Base-by-base conservation (phyloP, 2,329 filamentous ascomycete species). In the Pestalotiopsis sp. region DNA sequence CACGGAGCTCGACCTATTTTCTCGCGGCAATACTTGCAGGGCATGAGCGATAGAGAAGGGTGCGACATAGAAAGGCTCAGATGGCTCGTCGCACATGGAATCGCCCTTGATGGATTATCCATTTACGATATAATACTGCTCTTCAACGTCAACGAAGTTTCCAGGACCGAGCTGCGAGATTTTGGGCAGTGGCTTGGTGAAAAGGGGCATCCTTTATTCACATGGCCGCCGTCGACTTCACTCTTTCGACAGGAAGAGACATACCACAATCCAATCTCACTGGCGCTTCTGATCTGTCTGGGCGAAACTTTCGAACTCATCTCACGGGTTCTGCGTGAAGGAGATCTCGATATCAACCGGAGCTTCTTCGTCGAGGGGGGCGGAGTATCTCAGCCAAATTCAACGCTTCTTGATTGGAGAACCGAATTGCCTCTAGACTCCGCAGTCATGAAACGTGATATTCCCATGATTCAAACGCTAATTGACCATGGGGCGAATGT, bases 31-130 rank as follows among this genome's bases (percentile, higher is more conserved):
- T 9, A 17, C 20, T n/a, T 52, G n/a, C 9, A 27, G 7, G 1
- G 31, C 9, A 4, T 11, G 20, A 59, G 20, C 4, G 3, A n/a
- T 27, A 2, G 0, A 0, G 13, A 14, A 6, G 14, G 4, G 4
- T 59, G 9, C 7, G 1, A 12, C 17, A 27, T 17, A 0, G 1
- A 3, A 9, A 4, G 0, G 11, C 27, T 59, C 13, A n/a, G 4
- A 59, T 59, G 57, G 57, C 23, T 59, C 1, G 13, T 59, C 4
- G 13, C 1, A 7, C 57, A 59, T 31, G 57, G 23, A 13, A 6
- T 59, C 14, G 0, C 4, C 27, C 57, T 59, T 12, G 20, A 31
- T 1, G 57, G 57, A 27, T 17, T 13, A 11, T 27, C 20, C 14
- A 31, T 27, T 27, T 14, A 13, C 20, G 27, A 31, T 23, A 59